Evolutionary conservation across 2,329 filamentous ascomycete species (phyloP).

Genomic region (Beauveria varroae): DNA sequence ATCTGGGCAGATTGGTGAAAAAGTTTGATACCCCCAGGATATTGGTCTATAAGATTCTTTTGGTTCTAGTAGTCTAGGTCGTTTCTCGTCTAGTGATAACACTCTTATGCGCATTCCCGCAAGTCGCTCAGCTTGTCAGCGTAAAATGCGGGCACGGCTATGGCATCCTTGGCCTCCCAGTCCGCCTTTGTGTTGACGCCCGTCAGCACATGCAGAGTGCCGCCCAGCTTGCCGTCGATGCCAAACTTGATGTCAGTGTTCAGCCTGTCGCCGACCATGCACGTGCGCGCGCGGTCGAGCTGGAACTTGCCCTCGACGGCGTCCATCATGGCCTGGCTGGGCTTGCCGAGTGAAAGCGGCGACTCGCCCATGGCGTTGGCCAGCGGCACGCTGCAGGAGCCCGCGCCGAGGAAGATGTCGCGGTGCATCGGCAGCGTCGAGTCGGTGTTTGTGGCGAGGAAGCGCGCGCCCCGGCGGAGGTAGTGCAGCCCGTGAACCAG

Average conservation of each 20-base stretch:
- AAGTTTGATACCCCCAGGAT: too few relatives aligned
- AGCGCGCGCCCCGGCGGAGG: slow-evolving; percentile 70
- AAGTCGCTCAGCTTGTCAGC: slow-evolving; percentile 80
- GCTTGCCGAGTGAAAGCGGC: slow-evolving; percentile 81
- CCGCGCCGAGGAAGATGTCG: slow-evolving; percentile 85
- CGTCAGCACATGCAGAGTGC: slow-evolving; percentile 83
- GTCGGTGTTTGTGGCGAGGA: slow-evolving; percentile 90
- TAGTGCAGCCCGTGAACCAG: slow-evolving; percentile 80
- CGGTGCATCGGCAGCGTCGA: slow-evolving; percentile 78
- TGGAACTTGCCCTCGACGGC: slow-evolving; percentile 93
- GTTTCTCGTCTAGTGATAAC: neutral
- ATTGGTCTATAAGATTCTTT: neutral
- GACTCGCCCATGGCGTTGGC: slow-evolving; percentile 61
- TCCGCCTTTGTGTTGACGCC: slow-evolving; percentile 83
- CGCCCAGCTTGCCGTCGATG: slow-evolving; percentile 80
- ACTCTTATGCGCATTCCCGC: slow-evolving; percentile 19
- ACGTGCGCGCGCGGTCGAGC: slow-evolving; percentile 74
- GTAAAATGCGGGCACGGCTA: slow-evolving; percentile 72
- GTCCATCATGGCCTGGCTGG: slow-evolving; percentile 99
- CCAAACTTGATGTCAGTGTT: slow-evolving; percentile 97
- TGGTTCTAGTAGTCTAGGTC: neutral
- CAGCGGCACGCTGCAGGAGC: slow-evolving; percentile 71
- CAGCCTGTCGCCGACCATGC: slow-evolving; percentile 91
- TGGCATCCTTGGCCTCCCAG: slow-evolving; percentile 61
- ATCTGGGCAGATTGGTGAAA: too few relatives aligned